These are phyloP conservation scores for Gracilaria domingensis DNA, from an alignment of 23 red algal genomes.

Conservation along the genomic window DNA sequence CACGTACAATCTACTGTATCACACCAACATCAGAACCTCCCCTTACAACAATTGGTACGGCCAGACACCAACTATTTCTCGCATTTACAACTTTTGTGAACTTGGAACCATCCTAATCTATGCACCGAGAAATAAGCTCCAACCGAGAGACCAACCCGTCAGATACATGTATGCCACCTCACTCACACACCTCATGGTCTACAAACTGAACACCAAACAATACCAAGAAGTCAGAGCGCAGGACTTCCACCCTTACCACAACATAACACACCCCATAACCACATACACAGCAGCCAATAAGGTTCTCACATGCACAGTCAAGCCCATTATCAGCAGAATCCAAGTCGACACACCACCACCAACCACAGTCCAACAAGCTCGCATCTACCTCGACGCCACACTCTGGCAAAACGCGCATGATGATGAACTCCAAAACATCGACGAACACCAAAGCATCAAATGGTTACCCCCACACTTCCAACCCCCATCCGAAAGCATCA, in stretches of 20 bases:
- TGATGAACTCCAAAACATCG: background rate
- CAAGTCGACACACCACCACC: background rate
- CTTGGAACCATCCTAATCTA: slow-evolving; percentile 2
- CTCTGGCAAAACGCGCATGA: background rate
- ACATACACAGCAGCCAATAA: no score
- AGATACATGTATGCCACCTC: background rate
- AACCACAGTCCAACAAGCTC: background rate
- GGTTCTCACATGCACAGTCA: no score
- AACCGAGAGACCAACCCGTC: background rate
- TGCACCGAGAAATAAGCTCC: background rate
- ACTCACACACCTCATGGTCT: background rate
- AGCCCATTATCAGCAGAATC: no score
- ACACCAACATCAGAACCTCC: background rate
- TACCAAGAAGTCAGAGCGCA: no score
- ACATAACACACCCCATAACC: no score
- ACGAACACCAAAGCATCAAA: background rate
- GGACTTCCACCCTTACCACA: no score
- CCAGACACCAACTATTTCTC: background rate
- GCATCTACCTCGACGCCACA: background rate
- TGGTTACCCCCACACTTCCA: background rate
- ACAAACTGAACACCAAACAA: no score
- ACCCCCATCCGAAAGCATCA: background rate
- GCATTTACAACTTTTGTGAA: slow-evolving; percentile 5
- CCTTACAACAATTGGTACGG: slow-evolving; percentile 16
- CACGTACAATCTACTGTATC: slow-evolving; percentile 24